These are phyloP conservation scores for Leptodermis oblonga DNA, from an alignment of 257 asterid species.

Conservation along the genomic window DNA sequence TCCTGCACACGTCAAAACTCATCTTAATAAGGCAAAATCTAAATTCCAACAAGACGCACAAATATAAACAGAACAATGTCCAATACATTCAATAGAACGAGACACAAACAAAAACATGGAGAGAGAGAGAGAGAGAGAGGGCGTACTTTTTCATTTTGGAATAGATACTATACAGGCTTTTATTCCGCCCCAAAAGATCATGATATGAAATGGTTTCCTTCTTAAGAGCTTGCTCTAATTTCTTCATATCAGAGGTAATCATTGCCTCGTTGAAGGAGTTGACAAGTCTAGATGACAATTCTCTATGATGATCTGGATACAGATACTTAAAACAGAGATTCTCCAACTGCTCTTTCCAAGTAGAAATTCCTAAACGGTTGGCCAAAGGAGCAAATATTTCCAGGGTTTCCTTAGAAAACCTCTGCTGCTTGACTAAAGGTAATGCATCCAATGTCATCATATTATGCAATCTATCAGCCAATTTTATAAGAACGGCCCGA, in stretches of 20 bases:
- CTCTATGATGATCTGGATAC: constrained; percentile 68
- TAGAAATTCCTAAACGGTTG: constrained; percentile 83
- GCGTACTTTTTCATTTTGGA: constrained; percentile 84
- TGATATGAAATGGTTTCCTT: constrained; percentile 51
- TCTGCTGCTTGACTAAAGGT: constrained; percentile 69
- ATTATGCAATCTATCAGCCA: constrained; percentile 96
- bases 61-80: neutral
- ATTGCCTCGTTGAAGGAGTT: constrained; percentile 62
- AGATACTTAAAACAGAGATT: constrained; percentile 77
- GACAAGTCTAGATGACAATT: constrained; percentile 60
- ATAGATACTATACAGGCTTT: constrained; percentile 88
- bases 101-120: neutral
- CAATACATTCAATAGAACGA: neutral
- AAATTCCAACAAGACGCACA: neutral
- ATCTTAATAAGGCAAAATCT: neutral
- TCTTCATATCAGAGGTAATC: constrained; percentile 60
- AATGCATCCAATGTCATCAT: constrained; percentile 87
- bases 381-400: constrained; percentile 95
- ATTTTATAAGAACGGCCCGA: constrained; percentile 85
- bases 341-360: constrained; percentile 94
- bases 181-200: constrained; percentile 73
- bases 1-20: constrained; percentile 42
- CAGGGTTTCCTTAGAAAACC: constrained; percentile 93
- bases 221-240: constrained; percentile 62
- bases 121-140: constrained; percentile 2